Evolutionary conservation across 148 eudicot species (phyloP).

Genomic region (Chenopodium berlandieri): DNA sequence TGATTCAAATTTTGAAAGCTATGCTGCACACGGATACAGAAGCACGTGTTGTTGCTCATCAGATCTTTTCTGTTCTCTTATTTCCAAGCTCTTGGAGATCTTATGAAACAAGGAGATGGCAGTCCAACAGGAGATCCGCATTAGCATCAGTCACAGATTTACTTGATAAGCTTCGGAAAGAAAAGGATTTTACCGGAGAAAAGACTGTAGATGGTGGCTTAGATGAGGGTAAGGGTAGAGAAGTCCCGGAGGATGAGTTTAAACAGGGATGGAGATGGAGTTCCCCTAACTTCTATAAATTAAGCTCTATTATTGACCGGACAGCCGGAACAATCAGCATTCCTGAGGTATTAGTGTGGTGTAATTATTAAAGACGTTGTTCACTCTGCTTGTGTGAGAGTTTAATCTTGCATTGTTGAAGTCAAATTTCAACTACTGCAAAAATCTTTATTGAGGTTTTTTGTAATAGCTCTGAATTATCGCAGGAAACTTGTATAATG

Average conservation of each 20-base stretch:
- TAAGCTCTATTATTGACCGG: constrained; percentile 66
- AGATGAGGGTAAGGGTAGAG: constrained; percentile 48
- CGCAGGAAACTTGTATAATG: constrained; percentile 67
- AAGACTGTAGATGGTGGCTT: constrained; percentile 37
- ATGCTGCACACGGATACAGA: constrained; percentile 86
- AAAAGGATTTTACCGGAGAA: constrained; percentile 42
- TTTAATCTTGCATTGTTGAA: neutral
- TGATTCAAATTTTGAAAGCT: constrained; percentile 76
- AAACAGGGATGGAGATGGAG: constrained; percentile 56
- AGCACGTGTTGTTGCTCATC: constrained; percentile 81
- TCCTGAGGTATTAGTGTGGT: constrained; percentile 43
- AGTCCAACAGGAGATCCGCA: constrained; percentile 49
- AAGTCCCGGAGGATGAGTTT: constrained; percentile 49
- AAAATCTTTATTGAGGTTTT: neutral
- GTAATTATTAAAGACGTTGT: neutral
- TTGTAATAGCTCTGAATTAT: constrained; percentile 13
- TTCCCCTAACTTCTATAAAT: constrained; percentile 61
- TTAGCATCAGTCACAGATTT: constrained; percentile 72
- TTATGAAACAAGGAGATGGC: constrained; percentile 53
- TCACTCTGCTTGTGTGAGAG: neutral
- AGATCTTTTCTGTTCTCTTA: constrained; percentile 66
- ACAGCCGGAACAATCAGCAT: constrained; percentile 52
- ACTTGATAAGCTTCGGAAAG: constrained; percentile 81
- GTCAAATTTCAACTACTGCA: neutral
- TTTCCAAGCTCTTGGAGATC: constrained; percentile 50